These are phyloP conservation scores for Fraxinus excelsior DNA, from an alignment of 257 asterid genomes.

Conservation along the genomic window DNA sequence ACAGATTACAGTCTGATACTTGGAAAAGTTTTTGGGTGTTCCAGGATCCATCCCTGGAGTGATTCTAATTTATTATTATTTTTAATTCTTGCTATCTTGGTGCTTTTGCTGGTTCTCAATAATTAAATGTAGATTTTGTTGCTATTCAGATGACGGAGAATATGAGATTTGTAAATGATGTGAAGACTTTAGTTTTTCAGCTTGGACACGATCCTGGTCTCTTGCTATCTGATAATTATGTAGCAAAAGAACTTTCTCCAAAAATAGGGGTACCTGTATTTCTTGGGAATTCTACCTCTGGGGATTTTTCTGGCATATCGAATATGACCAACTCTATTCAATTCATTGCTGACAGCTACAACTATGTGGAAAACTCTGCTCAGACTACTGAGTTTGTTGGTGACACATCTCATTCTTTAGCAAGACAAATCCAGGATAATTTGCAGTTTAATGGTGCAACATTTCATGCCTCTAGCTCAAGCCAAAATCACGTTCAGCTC, in stretches of 20 bases:
- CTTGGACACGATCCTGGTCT: slow-evolving; percentile 51
- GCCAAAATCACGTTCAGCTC: slow-evolving; percentile 17
- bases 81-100: background rate
- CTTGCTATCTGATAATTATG: slow-evolving; percentile 41
- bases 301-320: slow-evolving; percentile 31
- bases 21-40: too few relatives aligned
- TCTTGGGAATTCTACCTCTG: slow-evolving; percentile 29
- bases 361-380: slow-evolving; percentile 25
- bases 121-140: slow-evolving; percentile 16
- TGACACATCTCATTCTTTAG: slow-evolving; percentile 37
- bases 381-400: slow-evolving; percentile 27
- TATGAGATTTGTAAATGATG: slow-evolving; percentile 55
- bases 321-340: slow-evolving; percentile 26
- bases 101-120: slow-evolving; percentile 9
- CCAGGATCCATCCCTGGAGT: background rate
- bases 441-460: slow-evolving; percentile 30
- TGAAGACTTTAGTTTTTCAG: slow-evolving; percentile 47
- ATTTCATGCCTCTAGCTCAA: slow-evolving; percentile 33
- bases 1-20: too few relatives aligned
- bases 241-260: slow-evolving; percentile 35
- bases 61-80: background rate
- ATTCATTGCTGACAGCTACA: slow-evolving; percentile 20
- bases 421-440: slow-evolving; percentile 30
- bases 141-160: slow-evolving; percentile 57
- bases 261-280: slow-evolving; percentile 30